Base-by-base conservation (phyloP, 2,329 filamentous ascomycete species). In the Daldinia eschscholtzii region DNA sequence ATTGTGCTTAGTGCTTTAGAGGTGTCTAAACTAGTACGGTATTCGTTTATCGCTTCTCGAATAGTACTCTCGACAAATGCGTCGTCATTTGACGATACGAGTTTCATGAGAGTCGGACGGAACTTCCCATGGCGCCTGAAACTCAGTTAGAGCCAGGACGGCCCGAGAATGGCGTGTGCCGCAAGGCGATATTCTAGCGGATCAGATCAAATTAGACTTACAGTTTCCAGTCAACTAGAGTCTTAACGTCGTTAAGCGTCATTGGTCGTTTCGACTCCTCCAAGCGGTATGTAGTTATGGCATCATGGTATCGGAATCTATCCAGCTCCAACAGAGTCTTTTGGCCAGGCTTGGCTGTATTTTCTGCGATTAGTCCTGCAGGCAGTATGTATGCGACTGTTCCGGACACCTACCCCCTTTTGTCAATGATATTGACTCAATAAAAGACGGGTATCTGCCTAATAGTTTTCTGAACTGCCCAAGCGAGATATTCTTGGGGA, bases 221-320 rank as follows among this genome's bases (percentile, higher is more conserved):
- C 88, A 93, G 81, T 77, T 93, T 93, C 91, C 91, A 93, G 53
- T 91, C 85, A 9, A 92, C 86, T 3, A 93, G 82, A 20, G 75
- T 81, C 73, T 87, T 84, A 37, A 92, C 81, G 73, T 92, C 86
- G 0, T 84, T 81, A 53, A 88, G 85, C 2, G 77, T 80, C 80
- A 93, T 86, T 10, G 78, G 70, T 4, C 77, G 77, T 15, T 75
- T 74, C 9, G 77, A 70, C 20, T 75, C 72, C 4, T 76, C 72
- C 15, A 80, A 73, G 6, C 79, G 72, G 68, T 91, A 88, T 1
- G 73, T 70, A 1, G 78, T 73, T 1, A 86, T 82, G 2, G 90
- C 87, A 23, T 84, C 82, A 7, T 79, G 77, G 73, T 91, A 90
- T 64, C 91, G 87, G 73, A 86, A 88, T 1, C 81, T 71, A 68